Percentiles rank a stretch among this genome's conserved stretches.
phyloP scores from a whole-genome alignment of 441 rosid species.

The Pelargonium cotyledonis region DNA sequence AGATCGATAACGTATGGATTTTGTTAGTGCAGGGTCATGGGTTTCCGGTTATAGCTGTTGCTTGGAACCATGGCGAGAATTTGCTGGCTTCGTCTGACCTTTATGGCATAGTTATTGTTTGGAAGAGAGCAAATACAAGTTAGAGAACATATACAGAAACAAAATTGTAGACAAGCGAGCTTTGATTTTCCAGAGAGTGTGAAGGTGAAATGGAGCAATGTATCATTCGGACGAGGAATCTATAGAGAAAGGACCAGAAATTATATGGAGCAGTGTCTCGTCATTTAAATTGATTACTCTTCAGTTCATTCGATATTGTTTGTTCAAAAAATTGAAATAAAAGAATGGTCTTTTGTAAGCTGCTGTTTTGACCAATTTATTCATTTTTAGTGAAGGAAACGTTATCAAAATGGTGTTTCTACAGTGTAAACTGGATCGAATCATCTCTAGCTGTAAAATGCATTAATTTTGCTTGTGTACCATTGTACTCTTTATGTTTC shows the following conservation, averaged over 20 bases:
- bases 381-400: too few relatives aligned
- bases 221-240: neutral
- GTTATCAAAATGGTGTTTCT: too few relatives aligned
- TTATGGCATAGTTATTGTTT: constrained; percentile 83
- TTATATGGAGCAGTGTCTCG: neutral
- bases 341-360: neutral
- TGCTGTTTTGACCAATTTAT: too few relatives aligned
- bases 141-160: constrained; percentile 19
- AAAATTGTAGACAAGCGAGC: neutral
- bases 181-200: neutral
- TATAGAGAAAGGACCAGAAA: neutral
- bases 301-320: neutral
- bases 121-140: constrained; percentile 81
- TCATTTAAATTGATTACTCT: neutral
- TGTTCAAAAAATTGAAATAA: neutral
- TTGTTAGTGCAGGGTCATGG: constrained; percentile 71
- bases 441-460: too few relatives aligned
- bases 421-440: too few relatives aligned
- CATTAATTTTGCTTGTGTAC: too few relatives aligned
- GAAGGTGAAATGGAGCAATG: neutral
- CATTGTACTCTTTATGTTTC: too few relatives aligned
- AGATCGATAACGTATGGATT: neutral
- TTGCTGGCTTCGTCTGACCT: constrained; percentile 87
- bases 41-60: constrained; percentile 78
- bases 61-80: constrained; percentile 96